phyloP scores from a whole-genome alignment of 352 stramenopile species.

The Blastocystis sp. region DNA sequence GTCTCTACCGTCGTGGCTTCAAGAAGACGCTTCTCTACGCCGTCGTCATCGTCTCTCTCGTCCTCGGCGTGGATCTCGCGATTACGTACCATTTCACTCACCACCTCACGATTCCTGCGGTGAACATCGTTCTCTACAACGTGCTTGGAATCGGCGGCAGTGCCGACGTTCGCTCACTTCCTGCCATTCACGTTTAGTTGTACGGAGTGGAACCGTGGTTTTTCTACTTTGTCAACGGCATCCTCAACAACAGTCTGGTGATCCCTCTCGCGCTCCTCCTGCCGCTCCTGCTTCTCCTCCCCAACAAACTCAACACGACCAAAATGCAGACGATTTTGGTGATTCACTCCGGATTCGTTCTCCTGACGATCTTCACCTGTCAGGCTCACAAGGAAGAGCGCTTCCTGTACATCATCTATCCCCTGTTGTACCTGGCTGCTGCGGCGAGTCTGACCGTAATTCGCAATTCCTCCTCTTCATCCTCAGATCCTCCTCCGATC shows the following conservation, averaged over 20 bases:
- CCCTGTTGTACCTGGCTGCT: conserved; percentile 78
- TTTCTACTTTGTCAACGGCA: conserved; percentile 79
- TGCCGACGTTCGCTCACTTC: conserved; percentile 71
- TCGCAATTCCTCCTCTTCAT: neutral
- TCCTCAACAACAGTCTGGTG: conserved; percentile 80
- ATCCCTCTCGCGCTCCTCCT: conserved; percentile 74
- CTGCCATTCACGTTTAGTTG: conserved; percentile 72
- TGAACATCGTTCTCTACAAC: conserved; percentile 83
- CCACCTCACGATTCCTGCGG: conserved; percentile 76
- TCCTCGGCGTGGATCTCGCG: conserved; percentile 74
- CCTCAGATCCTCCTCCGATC: neutral
- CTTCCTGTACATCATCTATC: conserved; percentile 80
- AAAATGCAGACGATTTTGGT: neutral
- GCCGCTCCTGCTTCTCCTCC: conserved; percentile 42
- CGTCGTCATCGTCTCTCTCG: conserved; percentile 73
- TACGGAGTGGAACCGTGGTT: conserved; percentile 80
- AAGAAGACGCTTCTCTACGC: conserved; percentile 74
- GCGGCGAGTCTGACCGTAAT: conserved; percentile 74
- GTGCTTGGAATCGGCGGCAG: conserved; percentile 78
- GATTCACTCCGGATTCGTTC: conserved; percentile 73
- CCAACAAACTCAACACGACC: neutral
- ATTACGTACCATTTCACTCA: conserved; percentile 79
- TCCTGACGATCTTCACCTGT: conserved; percentile 78
- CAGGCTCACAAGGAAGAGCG: conserved; percentile 82
- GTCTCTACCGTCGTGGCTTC: conserved; percentile 75